Conservation (phyloP, 1,284 basidiomycete genomes). For the Rhodotorula sp. region DNA sequence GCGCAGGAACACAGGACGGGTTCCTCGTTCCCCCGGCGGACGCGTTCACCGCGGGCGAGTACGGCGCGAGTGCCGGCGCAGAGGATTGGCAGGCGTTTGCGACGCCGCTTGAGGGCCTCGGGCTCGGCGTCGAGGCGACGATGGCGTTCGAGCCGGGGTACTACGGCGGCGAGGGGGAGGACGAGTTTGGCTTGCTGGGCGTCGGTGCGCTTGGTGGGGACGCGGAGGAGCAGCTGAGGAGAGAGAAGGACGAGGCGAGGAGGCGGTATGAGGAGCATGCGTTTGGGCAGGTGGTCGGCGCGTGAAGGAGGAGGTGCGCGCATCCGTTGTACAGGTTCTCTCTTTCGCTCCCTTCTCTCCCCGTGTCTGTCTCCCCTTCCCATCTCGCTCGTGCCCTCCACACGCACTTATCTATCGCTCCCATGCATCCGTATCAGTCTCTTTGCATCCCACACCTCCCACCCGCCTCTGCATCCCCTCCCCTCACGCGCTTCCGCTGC, state of each 20-base stretch:
- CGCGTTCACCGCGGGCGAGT: neutral
- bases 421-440: too few relatives aligned
- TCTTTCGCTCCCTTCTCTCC: neutral
- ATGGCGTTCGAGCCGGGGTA: slow-evolving; percentile 4
- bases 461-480: neutral
- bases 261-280: slow-evolving; percentile 2
- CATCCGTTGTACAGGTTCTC: neutral
- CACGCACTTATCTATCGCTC: neutral
- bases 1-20: neutral
- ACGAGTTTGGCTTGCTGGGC: neutral
- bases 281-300: neutral
- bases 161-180: slow-evolving; percentile 9
- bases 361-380: neutral
- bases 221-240: neutral
- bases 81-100: neutral
- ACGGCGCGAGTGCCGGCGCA: neutral
- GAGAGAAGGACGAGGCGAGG: neutral
- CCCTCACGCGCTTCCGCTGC: neutral
- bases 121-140: neutral
- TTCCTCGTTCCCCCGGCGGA: neutral
- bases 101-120: neutral
- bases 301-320: neutral
- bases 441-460: neutral
- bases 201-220: neutral
- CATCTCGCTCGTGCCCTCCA: neutral